Conservation (phyloP, 495 filamentous ascomycete species). For the Eremomyces bilateralis region DNA sequence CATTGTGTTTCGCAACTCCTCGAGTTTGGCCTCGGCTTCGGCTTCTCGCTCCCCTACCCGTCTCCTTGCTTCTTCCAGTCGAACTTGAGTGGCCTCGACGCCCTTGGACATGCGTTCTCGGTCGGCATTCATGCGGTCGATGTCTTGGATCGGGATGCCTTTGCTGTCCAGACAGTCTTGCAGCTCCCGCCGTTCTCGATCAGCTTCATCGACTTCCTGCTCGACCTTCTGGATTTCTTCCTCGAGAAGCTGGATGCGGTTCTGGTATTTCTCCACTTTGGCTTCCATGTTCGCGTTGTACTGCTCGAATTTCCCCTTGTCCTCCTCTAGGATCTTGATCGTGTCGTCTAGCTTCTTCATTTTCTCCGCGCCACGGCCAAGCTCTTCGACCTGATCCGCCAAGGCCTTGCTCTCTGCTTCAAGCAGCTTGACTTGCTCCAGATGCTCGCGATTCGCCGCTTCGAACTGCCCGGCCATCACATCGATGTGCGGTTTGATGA, state of each 20-base stretch:
- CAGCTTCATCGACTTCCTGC: slow-evolving; percentile 51
- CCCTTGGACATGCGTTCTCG: slow-evolving; percentile 74
- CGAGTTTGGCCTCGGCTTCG: slow-evolving; percentile 62
- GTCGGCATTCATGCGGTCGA: slow-evolving; percentile 94
- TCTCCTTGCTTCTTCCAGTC: slow-evolving; percentile 63
- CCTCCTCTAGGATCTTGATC: slow-evolving; percentile 71
- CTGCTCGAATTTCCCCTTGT: slow-evolving; percentile 76
- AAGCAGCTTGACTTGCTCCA: slow-evolving; percentile 58
- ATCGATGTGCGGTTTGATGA: slow-evolving; percentile 64
- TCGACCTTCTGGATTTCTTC: slow-evolving; percentile 62
- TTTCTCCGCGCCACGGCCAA: slow-evolving; percentile 66
- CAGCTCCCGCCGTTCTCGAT: slow-evolving; percentile 56
- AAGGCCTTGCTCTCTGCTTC: slow-evolving; percentile 64
- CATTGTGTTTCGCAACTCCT: slow-evolving; percentile 68
- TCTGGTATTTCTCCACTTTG: slow-evolving; percentile 66
- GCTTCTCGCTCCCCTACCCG: slow-evolving; percentile 64
- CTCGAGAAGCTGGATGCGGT: slow-evolving; percentile 49
- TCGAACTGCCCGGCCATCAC: slow-evolving; percentile 83
- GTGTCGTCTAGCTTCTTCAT: slow-evolving; percentile 61
- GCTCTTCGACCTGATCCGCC: slow-evolving; percentile 63
- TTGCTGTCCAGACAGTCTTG: slow-evolving; percentile 74
- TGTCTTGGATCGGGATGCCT: slow-evolving; percentile 87
- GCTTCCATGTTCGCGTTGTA: slow-evolving; percentile 65
- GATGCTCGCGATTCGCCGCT: slow-evolving; percentile 51
- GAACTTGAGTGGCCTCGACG: slow-evolving; percentile 46